Base-by-base conservation (phyloP, 2,329 filamentous ascomycete species). In the Aspergillus bombycis region DNA sequence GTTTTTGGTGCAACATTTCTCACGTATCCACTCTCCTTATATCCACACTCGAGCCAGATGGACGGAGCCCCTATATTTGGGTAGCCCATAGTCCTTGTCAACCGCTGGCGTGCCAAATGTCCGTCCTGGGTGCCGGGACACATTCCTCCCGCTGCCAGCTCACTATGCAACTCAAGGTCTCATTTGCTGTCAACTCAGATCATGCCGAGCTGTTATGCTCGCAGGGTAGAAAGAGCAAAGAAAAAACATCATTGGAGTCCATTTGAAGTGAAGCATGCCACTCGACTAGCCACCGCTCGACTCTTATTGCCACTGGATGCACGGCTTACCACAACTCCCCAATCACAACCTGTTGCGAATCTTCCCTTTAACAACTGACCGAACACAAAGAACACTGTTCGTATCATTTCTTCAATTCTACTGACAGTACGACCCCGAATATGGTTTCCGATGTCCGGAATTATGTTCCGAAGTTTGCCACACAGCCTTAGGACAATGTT, bases 1-100 rank as follows among this genome's bases (percentile, higher is more conserved):
- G 38, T 21, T 26, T 58, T 26, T 34, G 34, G 50, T 55, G 52
- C 52, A 34, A 58, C 56, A 32, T 30, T 45, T 48, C 36, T 45
- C n/a, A 32, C 23, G 21, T 36, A 58, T 58, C 56, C 43, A 58
- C 38, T 32, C 26, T 5, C 19, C 34, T 57, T 32, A 23, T 34
- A 45, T 48, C 38, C 41, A 58, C 21, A 28, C 32, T 38, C 16
- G 34, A 19, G n/a, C 26, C 21, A 36, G 21, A 26, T 23, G 52
- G 23, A 38, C 6, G n/a, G 32, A 36, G 52, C 52, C 52, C 52
- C 32, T 55, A 38, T 55, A 55, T 38, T 55, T 54, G 11, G 23
- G 32, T 23, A 28, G 32, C 14, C 21, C 52, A 55, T 38, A 21
- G 52, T 16, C 52, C 52, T 34, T 19, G 14, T 23, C 9, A 21